Base-by-base conservation (phyloP, 1,139 yeast genomes). In the Scheffersomyces parashehatae region DNA sequence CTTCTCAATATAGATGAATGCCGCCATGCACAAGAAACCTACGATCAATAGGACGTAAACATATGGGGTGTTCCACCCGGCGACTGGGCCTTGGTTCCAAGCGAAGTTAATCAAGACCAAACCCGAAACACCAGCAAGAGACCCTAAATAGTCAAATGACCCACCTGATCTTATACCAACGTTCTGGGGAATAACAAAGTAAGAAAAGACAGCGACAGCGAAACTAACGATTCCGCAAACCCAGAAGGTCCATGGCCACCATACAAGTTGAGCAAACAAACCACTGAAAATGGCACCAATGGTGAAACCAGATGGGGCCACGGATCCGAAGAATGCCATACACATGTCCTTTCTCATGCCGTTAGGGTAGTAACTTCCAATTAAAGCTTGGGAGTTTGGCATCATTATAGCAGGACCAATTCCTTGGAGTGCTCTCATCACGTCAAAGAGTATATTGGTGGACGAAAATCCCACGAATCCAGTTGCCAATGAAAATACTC, bases 241-340 rank as follows among this genome's bases (percentile, higher is more conserved):
- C 73, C 82, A 82, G 53, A 67, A 81, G 2, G 67, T 59, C 85
- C 85, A 81, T 0, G 81, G 79, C 86, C 86, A 81, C 68, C 75
- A 67, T 2, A 65, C 65, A 1, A 65, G 45, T 38, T 65, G 67
- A 4, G 75, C 67, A 40, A 81, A 65, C 12, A 79, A 46, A 0
- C 77, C 70, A 31, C 74, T 59, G 51, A 82, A 74, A 3, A 76
- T 47, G 0, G 78, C 70, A 4, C 87, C 86, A 1, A 79, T 42
- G 3, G 68, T 64, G 47, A 77, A 80, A 1, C 88, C 88, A 4
- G 65, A 57, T 0, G 88, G 87, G 0, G 87, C 86, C 26, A 77
- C 74, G 0, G 83, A 80, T 0, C 83, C 87, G 54, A 79, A 79
- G 2, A 72, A 46, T 10, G 79, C 71, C 68, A 81, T 73, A 8